These are phyloP conservation scores for Tuber aestivum DNA, from an alignment of 495 filamentous ascomycete genomes.

Conservation along the genomic window DNA sequence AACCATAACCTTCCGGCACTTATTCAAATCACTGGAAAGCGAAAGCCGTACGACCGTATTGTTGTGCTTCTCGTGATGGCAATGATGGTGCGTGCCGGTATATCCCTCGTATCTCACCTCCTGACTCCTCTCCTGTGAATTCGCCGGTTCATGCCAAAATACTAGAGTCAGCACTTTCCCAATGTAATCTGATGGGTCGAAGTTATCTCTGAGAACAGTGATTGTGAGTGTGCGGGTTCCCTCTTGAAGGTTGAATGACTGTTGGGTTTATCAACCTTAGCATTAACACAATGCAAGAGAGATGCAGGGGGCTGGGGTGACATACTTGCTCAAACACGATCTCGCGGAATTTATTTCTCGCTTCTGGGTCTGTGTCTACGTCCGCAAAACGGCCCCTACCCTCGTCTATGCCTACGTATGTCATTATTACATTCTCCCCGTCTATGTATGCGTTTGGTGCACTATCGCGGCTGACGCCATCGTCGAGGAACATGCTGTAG, in stretches of 20 bases:
- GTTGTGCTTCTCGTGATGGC: background rate
- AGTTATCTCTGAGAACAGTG: background rate
- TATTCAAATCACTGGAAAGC: background rate
- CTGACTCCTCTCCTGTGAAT: background rate
- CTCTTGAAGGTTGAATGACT: background rate
- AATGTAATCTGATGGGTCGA: background rate
- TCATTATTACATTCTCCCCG: background rate
- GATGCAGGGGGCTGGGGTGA: background rate
- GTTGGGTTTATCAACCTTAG: background rate
- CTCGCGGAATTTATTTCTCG: conserved; percentile 17
- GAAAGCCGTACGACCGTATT: background rate
- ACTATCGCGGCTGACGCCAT: conserved; percentile 20
- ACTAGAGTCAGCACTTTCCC: background rate
- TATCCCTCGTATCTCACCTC: background rate
- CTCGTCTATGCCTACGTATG: background rate
- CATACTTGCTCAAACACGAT: conserved; percentile 7
- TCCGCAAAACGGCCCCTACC: conserved; percentile 8
- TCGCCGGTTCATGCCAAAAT: background rate
- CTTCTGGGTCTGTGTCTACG: conserved; percentile 13
- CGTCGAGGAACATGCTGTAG: conserved; percentile 23
- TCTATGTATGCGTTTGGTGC: conserved; percentile 11
- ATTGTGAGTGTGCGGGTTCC: background rate
- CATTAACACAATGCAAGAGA: background rate
- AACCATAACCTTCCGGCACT: background rate
- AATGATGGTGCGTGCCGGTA: background rate